These are phyloP conservation scores for Cercophora newfieldiana DNA, from an alignment of 495 filamentous ascomycete genomes.

Conservation along the genomic window DNA sequence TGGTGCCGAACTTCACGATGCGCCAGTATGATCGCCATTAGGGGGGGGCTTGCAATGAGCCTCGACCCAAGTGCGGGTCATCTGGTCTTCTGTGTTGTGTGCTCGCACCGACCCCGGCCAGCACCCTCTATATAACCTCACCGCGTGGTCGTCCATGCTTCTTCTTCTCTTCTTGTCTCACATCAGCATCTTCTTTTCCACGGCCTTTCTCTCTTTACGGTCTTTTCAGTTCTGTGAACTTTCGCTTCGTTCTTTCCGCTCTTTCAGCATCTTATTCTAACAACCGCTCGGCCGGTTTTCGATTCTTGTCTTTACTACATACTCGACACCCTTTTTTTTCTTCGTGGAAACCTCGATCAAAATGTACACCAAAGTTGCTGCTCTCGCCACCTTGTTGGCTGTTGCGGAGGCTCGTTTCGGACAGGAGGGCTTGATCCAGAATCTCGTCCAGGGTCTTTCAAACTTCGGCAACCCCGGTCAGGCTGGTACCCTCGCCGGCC, in stretches of 20 bases:
- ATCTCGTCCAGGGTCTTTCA: slow-evolving; percentile 44
- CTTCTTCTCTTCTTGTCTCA: slow-evolving; percentile 40
- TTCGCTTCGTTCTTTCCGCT: slow-evolving; percentile 42
- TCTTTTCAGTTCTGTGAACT: slow-evolving; percentile 53
- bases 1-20: slow-evolving; percentile 20
- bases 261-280: slow-evolving; percentile 41
- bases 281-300: slow-evolving; percentile 42
- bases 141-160: not conserved
- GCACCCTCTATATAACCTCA: slow-evolving; percentile 33
- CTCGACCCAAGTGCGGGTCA: slow-evolving; percentile 20
- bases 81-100: slow-evolving; percentile 23
- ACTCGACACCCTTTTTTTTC: slow-evolving; percentile 26
- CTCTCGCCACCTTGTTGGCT: slow-evolving; percentile 46
- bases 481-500: slow-evolving; percentile 56
- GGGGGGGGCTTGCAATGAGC: slow-evolving; percentile 25
- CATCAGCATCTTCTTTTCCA: slow-evolving; percentile 34
- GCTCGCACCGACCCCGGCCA: slow-evolving; percentile 3
- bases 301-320: slow-evolving; percentile 30
- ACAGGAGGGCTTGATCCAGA: slow-evolving; percentile 51
- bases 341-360: slow-evolving; percentile 30
- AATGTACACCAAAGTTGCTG: slow-evolving; percentile 48
- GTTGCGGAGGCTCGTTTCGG: slow-evolving; percentile 56
- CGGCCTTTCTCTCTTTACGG: slow-evolving; percentile 25
- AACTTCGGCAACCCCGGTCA: slow-evolving; percentile 51
- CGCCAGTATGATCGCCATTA: slow-evolving; percentile 38